phyloP scores from a whole-genome alignment of 192 early-diverging fungal species.

The Coemansia sp. region DNA sequence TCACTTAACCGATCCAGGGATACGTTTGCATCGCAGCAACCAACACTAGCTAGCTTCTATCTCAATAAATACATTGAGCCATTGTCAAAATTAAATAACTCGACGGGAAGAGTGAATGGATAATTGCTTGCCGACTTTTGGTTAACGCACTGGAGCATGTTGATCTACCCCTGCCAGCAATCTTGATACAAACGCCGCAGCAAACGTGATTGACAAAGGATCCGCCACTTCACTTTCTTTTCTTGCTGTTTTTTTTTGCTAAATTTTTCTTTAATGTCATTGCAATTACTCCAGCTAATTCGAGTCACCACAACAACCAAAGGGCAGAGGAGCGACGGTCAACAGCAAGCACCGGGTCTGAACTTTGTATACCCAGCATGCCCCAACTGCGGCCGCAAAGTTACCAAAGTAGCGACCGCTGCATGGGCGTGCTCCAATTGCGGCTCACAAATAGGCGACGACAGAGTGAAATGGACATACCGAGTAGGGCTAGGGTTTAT shows the following conservation, averaged over 20 bases:
- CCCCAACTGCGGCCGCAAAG: slow-evolving; percentile 24
- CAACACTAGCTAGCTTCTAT: slow-evolving; percentile 10
- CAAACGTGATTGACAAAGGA: neutral
- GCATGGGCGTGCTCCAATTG: slow-evolving; percentile 29
- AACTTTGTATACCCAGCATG: slow-evolving; percentile 30
- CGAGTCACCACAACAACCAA: neutral
- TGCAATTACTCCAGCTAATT: slow-evolving; percentile 1
- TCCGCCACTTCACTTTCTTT: no score
- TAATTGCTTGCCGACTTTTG: no score
- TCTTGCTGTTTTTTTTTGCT: neutral
- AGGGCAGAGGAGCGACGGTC: neutral
- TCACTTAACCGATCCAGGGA: slow-evolving; percentile 14
- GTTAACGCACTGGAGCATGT: no score
- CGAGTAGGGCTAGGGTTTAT: slow-evolving; percentile 12
- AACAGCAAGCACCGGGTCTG: slow-evolving; percentile 14
- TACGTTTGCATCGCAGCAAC: slow-evolving; percentile 30
- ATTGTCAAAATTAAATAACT: no score
- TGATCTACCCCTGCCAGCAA: no score
- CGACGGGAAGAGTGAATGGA: no score
- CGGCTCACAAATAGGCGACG: neutral
- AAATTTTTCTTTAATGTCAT: neutral
- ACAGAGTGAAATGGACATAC: slow-evolving; percentile 33
- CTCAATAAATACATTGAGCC: neutral
- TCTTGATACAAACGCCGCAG: neutral
- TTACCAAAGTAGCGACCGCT: neutral